Base-by-base conservation (phyloP, 2,329 filamentous ascomycete species). In the Calonectria hawksworthii region DNA sequence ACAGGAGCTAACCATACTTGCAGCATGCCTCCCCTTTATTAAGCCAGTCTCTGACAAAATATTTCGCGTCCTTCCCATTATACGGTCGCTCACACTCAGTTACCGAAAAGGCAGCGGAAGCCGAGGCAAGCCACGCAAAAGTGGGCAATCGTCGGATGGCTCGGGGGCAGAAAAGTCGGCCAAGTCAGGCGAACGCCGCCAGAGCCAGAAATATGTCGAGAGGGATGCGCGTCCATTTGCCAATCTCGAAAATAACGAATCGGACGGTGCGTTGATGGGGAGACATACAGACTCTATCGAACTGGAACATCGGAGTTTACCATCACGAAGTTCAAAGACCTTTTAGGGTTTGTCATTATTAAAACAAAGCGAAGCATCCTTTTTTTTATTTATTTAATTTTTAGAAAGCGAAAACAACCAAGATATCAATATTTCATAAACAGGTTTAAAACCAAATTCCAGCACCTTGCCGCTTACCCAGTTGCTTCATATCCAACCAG, bases 1-100 rank as follows among this genome's bases (percentile, higher is more conserved):
- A 36, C 2, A 14, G n/a, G 21, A 16, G 26, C 67, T 34, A n/a
- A 44, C 8, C 8, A 64, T 16, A 3, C 28, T 28, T 26, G 1
- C 41, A 70, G 67, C 67, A 32, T 70, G 67, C 16, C 67, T 70
- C 13, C 67, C 67, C 1, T 70, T 70, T 32, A 47, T 56, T 10
- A 70, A 70, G 23, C 54, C 67, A 18, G 67, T 70, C 13, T 50
- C 59, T 7, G 32, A 28, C 16, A 63, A 50, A n/a, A 70, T 70
- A 14, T 51, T 56, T 8, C 47, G 59, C 7, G 67, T 56, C 8
- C 41, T 70, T 4, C 67, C 59, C 16, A 34, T 50, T 8, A 5
- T 70, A 30, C 36, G 52, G 2, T 44, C 67, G 0, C 36, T 70
- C n/a, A 51, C 67, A 21, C 30, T 41, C 9, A 36, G 52, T 5